A percentile compares a stretch with the other conserved stretches of the same genome.
phyloP scores from a whole-genome alignment of 371 early-diverging fungal species.

The Umbelopsis sp. region DNA sequence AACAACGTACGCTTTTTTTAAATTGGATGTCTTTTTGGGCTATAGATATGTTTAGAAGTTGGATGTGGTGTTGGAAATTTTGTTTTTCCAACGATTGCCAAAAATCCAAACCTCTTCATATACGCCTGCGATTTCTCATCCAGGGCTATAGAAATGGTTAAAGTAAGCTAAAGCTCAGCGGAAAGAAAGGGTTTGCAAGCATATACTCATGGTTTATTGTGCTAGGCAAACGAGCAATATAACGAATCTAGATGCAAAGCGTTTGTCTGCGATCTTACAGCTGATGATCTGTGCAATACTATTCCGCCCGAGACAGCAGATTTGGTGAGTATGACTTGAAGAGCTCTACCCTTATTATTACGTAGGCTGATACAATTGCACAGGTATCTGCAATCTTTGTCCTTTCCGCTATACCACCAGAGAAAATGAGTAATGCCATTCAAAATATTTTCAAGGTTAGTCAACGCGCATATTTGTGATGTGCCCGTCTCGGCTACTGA shows the following conservation, averaged over 20 bases:
- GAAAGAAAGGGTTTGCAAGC: too few relatives aligned
- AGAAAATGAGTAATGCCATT: constrained; percentile 71
- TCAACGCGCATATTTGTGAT: neutral
- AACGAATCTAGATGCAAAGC: constrained; percentile 70
- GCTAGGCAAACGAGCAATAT: constrained; percentile 61
- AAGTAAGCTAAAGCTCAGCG: constrained; percentile 35
- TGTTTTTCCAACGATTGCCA: constrained; percentile 86
- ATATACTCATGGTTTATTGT: neutral
- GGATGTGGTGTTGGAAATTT: constrained; percentile 99
- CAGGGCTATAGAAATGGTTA: constrained; percentile 80
- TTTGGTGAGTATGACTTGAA: constrained; percentile 38
- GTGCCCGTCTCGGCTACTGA: neutral
- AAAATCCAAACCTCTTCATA: constrained; percentile 70
- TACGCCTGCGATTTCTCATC: constrained; percentile 88
- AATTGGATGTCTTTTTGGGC: neutral
- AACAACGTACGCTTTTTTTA: too few relatives aligned
- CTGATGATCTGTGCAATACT: constrained; percentile 61
- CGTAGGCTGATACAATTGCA: neutral
- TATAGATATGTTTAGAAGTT: constrained; percentile 64
- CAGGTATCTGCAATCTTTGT: constrained; percentile 82
- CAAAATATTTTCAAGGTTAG: constrained; percentile 60
- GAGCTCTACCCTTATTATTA: neutral
- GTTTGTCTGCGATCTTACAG: constrained; percentile 84
- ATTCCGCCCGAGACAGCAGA: constrained; percentile 73
- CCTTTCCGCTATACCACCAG: constrained; percentile 85